Base-by-base conservation (phyloP, 768 basidiomycete genomes). In the Flagelloscypha sp. region DNA sequence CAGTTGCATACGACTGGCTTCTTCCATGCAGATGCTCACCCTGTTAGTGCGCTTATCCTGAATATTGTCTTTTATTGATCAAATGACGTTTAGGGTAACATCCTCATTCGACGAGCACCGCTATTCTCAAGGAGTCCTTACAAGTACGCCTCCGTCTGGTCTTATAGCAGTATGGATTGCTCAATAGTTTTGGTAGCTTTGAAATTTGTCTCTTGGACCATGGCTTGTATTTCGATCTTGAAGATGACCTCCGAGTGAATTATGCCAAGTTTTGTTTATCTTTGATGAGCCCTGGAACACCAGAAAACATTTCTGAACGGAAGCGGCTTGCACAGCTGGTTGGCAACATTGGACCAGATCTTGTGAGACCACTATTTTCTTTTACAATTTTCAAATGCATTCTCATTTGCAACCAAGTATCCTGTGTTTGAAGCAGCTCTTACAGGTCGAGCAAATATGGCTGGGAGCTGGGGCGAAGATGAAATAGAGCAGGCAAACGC, bases 131-230 rank as follows among this genome's bases (percentile, higher is more conserved):
- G 63, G 38, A 89, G 87, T 7, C 86, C 88, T 0, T 86, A 86
- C 60, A 97, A 97, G n/a, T n/a, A n/a, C n/a, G n/a, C n/a, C n/a
- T n/a, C n/a, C n/a, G n/a, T n/a, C n/a, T n/a, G n/a, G n/a, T n/a
- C n/a, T n/a, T n/a, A n/a, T n/a, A n/a, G n/a, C n/a, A n/a, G n/a
- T n/a, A n/a, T n/a, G n/a, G n/a, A n/a, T n/a, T n/a, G n/a, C n/a
- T n/a, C n/a, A n/a, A n/a, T n/a, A n/a, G n/a, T n/a, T n/a, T n/a
- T n/a, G n/a, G n/a, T n/a, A n/a, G n/a, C 53, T 98, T 98, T 48
- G 95, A 99, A 52, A 84, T 97, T 33, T 92, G 88, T 17, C 69
- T 98, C 1, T 65, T 99, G 41, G 95, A 99, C 51, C 93, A 97
- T 46, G 94, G 88, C 4, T 63, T 90, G 12, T 94, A 97, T 57